phyloP scores from a whole-genome alignment of 2,329 filamentous ascomycete genomes.

The Escovopsis sp. region DNA sequence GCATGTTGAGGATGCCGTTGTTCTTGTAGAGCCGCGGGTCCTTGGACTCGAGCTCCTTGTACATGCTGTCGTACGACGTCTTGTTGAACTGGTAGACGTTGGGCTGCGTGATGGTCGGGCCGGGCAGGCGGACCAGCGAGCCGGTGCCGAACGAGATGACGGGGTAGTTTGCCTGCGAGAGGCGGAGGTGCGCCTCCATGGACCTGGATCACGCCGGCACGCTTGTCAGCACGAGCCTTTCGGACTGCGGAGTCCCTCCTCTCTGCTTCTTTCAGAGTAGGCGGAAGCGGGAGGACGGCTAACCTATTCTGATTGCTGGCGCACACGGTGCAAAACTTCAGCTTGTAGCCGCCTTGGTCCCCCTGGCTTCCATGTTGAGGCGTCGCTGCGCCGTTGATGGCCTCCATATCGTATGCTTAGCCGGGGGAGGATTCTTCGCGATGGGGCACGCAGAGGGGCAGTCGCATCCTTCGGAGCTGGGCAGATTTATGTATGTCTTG shows the following conservation, averaged over 20 bases:
- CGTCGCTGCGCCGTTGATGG: conserved; percentile 23
- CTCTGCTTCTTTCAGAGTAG: not conserved
- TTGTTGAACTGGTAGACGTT: conserved; percentile 98
- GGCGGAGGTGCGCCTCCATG: conserved; percentile 95
- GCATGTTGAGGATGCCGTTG: conserved; percentile 92
- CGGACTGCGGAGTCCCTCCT: not conserved
- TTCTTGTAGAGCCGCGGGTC: conserved; percentile 77
- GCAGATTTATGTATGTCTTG: not conserved
- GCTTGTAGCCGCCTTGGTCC: conserved; percentile 55
- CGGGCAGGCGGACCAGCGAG: conserved; percentile 82
- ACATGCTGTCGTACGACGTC: conserved; percentile 90
- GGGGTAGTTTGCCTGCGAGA: conserved; percentile 77
- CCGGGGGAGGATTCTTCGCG: conserved; percentile 3
- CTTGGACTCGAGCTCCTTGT: conserved; percentile 74
- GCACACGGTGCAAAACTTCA: conserved; percentile 98
- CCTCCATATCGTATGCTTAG: conserved; percentile 23
- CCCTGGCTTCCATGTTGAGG: conserved; percentile 31
- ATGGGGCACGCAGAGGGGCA: not conserved
- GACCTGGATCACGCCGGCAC: conserved; percentile 14
- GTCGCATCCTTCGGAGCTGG: conserved; percentile 12
- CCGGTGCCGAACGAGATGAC: conserved; percentile 97
- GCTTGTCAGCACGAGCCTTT: too few relatives aligned
- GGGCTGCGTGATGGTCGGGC: conserved; percentile 78
- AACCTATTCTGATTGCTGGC: conserved; percentile 96
- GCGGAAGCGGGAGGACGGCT: conserved; percentile 11